Evolutionary conservation across 2,329 filamentous ascomycete species (phyloP).

Genomic region (Talaromyces sp.): DNA sequence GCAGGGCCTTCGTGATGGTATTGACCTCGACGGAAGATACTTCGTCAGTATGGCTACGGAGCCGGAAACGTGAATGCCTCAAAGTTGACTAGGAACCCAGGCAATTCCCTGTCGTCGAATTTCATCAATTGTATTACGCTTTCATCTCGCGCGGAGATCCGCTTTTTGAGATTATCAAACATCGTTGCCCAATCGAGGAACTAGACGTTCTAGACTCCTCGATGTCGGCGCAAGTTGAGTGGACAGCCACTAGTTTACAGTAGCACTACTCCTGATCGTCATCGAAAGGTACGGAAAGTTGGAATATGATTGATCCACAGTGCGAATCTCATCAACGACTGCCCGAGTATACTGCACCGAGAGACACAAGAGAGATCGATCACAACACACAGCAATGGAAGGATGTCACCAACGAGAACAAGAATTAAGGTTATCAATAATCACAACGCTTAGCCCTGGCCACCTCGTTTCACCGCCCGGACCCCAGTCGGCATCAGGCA

Average conservation of each 20-base stretch:
- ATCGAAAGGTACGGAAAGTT: neutral
- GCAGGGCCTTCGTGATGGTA: neutral
- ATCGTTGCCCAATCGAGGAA: neutral
- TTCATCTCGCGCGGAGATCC: neutral
- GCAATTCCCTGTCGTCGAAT: neutral
- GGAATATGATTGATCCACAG: neutral
- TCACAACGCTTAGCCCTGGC: neutral
- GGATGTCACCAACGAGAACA: neutral
- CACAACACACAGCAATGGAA: neutral
- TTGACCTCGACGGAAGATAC: neutral
- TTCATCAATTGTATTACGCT: neutral
- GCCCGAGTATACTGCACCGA: neutral
- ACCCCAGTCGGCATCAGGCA: neutral
- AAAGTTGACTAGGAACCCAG: neutral
- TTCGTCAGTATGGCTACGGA: neutral
- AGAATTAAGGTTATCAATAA: conserved; percentile 1
- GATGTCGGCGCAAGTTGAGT: neutral
- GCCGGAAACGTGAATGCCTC: neutral
- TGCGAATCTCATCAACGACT: neutral
- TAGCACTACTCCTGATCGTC: neutral
- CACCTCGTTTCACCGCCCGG: conserved; percentile 5
- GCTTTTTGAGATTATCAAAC: neutral
- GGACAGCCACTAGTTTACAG: neutral
- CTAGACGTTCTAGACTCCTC: neutral
- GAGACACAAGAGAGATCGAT: neutral